Base-by-base conservation (phyloP, 2,329 filamentous ascomycete species). In the Periconia digitata region DNA sequence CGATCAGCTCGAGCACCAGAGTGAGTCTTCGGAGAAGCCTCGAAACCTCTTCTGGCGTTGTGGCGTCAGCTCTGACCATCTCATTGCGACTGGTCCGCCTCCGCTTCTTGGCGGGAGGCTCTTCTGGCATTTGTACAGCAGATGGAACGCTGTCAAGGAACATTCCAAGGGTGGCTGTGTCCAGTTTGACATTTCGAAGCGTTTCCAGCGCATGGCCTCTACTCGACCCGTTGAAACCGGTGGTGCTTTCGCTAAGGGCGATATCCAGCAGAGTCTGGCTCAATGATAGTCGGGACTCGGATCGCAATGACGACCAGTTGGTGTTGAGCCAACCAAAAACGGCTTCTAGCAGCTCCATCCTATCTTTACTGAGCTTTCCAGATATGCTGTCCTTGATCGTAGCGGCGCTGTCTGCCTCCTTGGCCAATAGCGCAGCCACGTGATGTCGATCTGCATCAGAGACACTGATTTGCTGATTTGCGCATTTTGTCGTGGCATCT, bases 1-100 rank as follows among this genome's bases (percentile, higher is more conserved):
- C 92, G 15, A 97, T 83, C 21, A 97, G 75, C 68, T 97, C 92
- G 32, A 97, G 77, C 10, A 96, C 89, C 63, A 96, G 85, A 0
- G 92, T 96, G 46, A 92, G 82, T 59, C 87, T 87, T 58, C 84
- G 84, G 53, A 96, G 79, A 6, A 86, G 81, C 40, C 80, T 79
- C 55, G 82, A 83, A 23, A 92, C 72, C 62, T 89, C 85, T 6
- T 81, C 78, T 27, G 84, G 83, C 47, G 85, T 81, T 54, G 85
- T 83, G 13, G 80, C 76, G 29, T 81, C 79, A 45, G 84, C 76
- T 40, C 81, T 82, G 45, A 83, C 80, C 56, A 82, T 80, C 55
- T 89, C 87, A 15, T 83, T 85, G 46, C 86, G 84, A 71, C 89
- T 95, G 0, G 85, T 90, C 47, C 90, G 83, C 62, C 90, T 84